phyloP scores from a whole-genome alignment of 345 rosid species.

The Eucalyptus fibrosa region DNA sequence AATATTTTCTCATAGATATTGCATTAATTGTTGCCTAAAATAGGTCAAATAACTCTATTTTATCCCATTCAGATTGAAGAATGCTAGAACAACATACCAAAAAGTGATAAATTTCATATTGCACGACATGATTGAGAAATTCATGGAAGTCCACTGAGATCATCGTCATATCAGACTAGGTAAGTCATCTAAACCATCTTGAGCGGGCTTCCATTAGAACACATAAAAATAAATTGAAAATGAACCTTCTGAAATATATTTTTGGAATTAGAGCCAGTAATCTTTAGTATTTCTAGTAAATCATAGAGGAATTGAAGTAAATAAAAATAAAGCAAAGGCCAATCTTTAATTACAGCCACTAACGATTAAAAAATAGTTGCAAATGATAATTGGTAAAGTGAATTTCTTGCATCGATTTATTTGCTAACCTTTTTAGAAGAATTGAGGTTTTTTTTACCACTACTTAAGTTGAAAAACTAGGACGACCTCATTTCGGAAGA shows the following conservation, averaged over 20 bases:
- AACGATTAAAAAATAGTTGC: background rate
- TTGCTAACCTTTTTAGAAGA: background rate
- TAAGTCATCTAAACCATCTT: background rate
- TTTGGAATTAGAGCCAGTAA: background rate
- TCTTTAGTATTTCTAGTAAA: background rate
- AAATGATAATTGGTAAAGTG: background rate
- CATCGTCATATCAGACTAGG: background rate
- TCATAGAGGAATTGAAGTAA: background rate
- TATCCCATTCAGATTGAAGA: too few species aligned
- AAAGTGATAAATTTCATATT: background rate
- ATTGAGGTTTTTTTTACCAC: background rate
- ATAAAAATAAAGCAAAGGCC: background rate
- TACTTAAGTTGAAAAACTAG: background rate
- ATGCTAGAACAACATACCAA: rapidly evolving
- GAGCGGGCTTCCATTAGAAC: too few species aligned
- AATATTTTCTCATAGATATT: too few species aligned
- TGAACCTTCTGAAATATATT: background rate
- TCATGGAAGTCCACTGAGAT: background rate
- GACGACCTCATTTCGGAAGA: background rate
- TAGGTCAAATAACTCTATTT: too few species aligned
- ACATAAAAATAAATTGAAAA: too few species aligned
- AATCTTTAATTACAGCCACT: background rate
- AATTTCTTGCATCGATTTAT: background rate
- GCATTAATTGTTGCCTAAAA: too few species aligned
- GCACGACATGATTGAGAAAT: background rate